phyloP scores from a whole-genome alignment of 1,139 yeast species.

The Hemisphaericaspora lyxosophila region DNA sequence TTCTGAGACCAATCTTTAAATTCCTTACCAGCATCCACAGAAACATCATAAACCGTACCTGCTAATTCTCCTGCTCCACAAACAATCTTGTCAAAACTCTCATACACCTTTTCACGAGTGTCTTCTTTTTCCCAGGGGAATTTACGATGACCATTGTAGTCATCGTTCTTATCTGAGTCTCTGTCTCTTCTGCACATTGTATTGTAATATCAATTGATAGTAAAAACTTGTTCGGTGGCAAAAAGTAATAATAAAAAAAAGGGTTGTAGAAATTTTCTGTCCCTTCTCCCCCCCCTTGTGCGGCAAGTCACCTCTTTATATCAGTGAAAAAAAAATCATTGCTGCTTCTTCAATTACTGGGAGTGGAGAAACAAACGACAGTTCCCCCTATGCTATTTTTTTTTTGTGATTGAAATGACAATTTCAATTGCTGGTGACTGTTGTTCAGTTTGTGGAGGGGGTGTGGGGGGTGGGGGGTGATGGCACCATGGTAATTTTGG shows the following conservation, averaged over 20 bases:
- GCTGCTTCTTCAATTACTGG: too few relatives aligned
- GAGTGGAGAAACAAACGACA: too few relatives aligned
- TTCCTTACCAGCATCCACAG: conserved; percentile 26
- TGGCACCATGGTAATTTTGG: too few relatives aligned
- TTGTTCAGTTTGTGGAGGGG: too few relatives aligned
- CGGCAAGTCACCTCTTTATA: not conserved
- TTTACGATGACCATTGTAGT: not conserved
- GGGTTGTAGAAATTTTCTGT: not conserved
- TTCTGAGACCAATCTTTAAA: conserved; percentile 22
- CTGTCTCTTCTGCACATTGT: conserved; percentile 3
- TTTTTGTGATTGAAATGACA: too few relatives aligned
- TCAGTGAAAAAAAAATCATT: too few relatives aligned
- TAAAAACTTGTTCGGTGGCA: conserved; percentile 2
- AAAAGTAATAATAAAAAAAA: not conserved
- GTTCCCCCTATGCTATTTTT: too few relatives aligned
- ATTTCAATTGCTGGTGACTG: too few relatives aligned
- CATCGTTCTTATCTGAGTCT: not conserved
- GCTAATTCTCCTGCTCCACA: conserved; percentile 14
- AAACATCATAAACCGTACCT: conserved; percentile 19
- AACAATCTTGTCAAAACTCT: conserved; percentile 20
- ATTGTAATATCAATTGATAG: not conserved
- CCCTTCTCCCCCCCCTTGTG: too few relatives aligned
- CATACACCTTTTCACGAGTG: conserved; percentile 20
- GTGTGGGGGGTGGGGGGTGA: too few relatives aligned
- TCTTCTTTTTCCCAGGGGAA: conserved; percentile 6